Evolutionary conservation across 805 yeast genomes (phyloP), one percentile per base, ranked within the genome.

Genomic region (Myxozyma kluyveri): DNA sequence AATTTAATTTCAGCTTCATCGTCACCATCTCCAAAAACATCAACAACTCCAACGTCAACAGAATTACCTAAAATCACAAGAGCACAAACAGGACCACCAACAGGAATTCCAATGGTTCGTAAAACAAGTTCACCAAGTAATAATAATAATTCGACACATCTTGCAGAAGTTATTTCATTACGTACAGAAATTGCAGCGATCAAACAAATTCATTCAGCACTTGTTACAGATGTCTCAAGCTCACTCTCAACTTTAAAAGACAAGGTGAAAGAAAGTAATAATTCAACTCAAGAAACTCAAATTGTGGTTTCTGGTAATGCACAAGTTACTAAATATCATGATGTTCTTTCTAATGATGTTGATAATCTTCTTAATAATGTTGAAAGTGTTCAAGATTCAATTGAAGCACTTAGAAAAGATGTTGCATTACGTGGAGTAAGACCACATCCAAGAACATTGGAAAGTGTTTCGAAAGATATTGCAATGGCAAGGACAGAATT

Each of bases 401-500:
- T 93, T 66, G 99, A 93, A 64, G 87, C 87, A 0, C 72, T 91
- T 49, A 75, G 96, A 49, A 83, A 88, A 61, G 98, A 90, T 69
- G 96, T 93, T 12, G 95, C 96, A 0, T 84, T 83, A 54, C 78
- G 97, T 57, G 96, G 96, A 19, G 89, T 89, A 0, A 78, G 88
- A 33, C 89, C 96, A 14, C 72, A 88, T 0, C 81, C 77, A 47
- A 81, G 84, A 58, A 95, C 90, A 62, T 69, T 93, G 23, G 81
- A 77, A 19, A 70, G 75, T 19, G 84, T 91, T 1, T 64, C 75
- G 5, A 80, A 80, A 59, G 95, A 90, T 56, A 74, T 93, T 22
- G 70, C 63, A 3, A 72, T 70, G 0, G 90, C 95, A 0, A 76
- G 78, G 49, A 43, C 62, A 0, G 76, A 77, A 17, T 73, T 91